phyloP scores from a whole-genome alignment of 352 stramenopile species.

The Pythium folliculosum region DNA sequence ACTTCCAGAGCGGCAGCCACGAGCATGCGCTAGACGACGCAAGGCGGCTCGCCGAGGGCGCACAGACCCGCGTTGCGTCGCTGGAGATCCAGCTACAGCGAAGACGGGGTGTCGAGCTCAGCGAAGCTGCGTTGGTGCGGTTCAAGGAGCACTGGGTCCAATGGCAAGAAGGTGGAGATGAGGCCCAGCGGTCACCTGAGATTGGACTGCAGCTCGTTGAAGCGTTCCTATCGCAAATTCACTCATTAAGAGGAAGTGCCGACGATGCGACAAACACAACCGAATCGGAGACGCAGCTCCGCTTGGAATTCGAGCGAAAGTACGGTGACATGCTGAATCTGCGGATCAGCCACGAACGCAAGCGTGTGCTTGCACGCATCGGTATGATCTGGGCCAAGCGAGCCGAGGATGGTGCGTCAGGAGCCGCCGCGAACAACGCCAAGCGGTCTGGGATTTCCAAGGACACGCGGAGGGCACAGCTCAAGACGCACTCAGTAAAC shows the following conservation, averaged over 20 bases:
- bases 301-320: slow-evolving; percentile 50
- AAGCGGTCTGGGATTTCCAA: not conserved
- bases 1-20: slow-evolving; percentile 39
- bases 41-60: slow-evolving; percentile 34
- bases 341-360: slow-evolving; percentile 57
- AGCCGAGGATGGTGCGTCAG: slow-evolving; percentile 2
- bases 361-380: slow-evolving; percentile 48
- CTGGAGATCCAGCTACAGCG: slow-evolving; percentile 3
- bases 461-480: not conserved
- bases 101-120: not conserved
- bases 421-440: slow-evolving; percentile 2
- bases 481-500: not conserved
- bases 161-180: not conserved
- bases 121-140: not conserved
- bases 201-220: slow-evolving; percentile 4
- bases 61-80: slow-evolving; percentile 28
- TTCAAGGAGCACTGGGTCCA: slow-evolving; percentile 7
- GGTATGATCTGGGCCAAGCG: slow-evolving; percentile 44
- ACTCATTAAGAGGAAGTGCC: not conserved
- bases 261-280: slow-evolving; percentile 1
- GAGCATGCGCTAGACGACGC: slow-evolving; percentile 39
- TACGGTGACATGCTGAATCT: slow-evolving; percentile 58
- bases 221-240: not conserved
- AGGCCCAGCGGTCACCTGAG: not conserved
- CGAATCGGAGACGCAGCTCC: slow-evolving; percentile 38